A percentile compares a stretch with the other conserved stretches of the same genome.
Evolutionary conservation across 352 stramenopile species (phyloP).

Genomic region (Phytopythium ostracodes): DNA sequence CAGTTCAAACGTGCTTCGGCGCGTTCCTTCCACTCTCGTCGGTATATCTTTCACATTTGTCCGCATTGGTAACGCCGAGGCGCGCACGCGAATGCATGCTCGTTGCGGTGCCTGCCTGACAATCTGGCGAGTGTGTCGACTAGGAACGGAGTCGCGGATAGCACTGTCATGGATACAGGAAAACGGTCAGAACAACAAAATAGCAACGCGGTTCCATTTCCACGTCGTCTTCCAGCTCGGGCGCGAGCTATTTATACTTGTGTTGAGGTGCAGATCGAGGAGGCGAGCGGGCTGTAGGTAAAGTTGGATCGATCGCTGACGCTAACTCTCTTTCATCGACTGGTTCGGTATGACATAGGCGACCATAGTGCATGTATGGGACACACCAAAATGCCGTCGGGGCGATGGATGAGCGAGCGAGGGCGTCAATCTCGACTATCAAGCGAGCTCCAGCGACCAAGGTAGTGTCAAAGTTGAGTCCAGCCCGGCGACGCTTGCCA

Average conservation of each 20-base stretch:
- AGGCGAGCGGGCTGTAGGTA: not conserved
- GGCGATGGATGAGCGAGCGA: not conserved
- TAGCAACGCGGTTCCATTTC: constrained; percentile 3
- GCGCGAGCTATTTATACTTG: not conserved
- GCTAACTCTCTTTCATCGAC: not conserved
- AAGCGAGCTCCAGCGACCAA: not conserved
- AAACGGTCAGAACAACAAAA: not conserved
- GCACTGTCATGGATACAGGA: constrained; percentile 1
- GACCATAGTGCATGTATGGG: constrained; percentile 1
- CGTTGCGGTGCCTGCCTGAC: not conserved
- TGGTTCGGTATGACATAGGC: not conserved
- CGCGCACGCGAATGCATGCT: not conserved
- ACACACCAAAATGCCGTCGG: not conserved
- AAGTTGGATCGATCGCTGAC: not conserved
- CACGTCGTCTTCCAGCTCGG: not conserved
- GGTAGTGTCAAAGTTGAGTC: not conserved
- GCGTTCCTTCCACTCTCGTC: not conserved
- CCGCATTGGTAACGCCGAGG: not conserved
- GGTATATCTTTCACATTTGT: constrained; percentile 1
- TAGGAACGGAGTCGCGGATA: not conserved
- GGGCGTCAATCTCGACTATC: not conserved
- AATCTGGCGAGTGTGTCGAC: not conserved
- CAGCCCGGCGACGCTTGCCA: not conserved
- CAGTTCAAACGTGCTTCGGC: not conserved
- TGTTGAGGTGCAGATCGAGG: not conserved